These are phyloP conservation scores for Passiflora organensis DNA, from an alignment of 345 rosid genomes.

Conservation along the genomic window DNA sequence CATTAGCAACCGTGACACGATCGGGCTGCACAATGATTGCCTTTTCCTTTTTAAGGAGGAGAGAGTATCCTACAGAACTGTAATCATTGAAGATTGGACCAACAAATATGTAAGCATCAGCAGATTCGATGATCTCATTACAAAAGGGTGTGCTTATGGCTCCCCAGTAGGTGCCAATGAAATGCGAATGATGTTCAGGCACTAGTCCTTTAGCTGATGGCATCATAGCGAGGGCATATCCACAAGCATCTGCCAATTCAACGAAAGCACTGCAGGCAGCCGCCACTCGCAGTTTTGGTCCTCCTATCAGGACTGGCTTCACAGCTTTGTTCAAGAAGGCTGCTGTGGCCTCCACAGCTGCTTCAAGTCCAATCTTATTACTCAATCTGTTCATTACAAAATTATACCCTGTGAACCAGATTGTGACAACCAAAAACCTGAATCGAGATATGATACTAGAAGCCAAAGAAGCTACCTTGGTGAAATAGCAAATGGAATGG, in stretches of 20 bases:
- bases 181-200: constrained; percentile 24
- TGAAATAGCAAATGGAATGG: constrained; percentile 25
- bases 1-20: constrained; percentile 26
- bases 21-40: constrained; percentile 36
- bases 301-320: constrained; percentile 36
- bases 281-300: constrained; percentile 33
- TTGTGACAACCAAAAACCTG: not conserved
- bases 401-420: constrained; percentile 17
- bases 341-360: constrained; percentile 2
- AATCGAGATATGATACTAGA: not conserved
- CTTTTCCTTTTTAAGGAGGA: constrained; percentile 32
- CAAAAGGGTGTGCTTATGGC: constrained; percentile 31
- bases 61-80: constrained; percentile 32
- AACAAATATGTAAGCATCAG: constrained; percentile 33
- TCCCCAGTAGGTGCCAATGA: constrained; percentile 38
- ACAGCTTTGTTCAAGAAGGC: constrained; percentile 20
- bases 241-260: constrained; percentile 31
- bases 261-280: constrained; percentile 27
- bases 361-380: constrained; percentile 18
- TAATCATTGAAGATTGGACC: constrained; percentile 40
- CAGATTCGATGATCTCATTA: constrained; percentile 32
- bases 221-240: constrained; percentile 29
- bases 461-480: constrained; percentile 10
- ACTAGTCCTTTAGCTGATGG: constrained; percentile 38
- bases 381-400: constrained; percentile 27